Conservation (phyloP, 1,139 yeast species). For the Sugiyamaella japonica region DNA sequence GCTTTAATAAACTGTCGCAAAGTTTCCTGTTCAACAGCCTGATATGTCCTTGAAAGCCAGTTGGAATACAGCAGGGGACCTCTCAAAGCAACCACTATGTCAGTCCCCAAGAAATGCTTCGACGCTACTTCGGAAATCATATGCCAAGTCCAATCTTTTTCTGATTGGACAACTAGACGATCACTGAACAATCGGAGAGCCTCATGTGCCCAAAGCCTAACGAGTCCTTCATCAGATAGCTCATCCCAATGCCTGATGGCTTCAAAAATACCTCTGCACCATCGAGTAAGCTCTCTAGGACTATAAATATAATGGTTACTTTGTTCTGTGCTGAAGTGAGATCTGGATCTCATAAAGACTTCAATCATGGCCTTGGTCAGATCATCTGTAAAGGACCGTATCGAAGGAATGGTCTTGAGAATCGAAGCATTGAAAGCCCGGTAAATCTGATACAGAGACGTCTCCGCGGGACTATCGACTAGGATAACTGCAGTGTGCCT, state of each 20-base stretch:
- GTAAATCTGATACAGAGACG: slow-evolving; percentile 69
- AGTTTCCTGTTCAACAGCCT: slow-evolving; percentile 53
- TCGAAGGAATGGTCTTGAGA: slow-evolving; percentile 61
- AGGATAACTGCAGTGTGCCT: slow-evolving; percentile 66
- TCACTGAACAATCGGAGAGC: slow-evolving; percentile 77
- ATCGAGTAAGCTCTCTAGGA: slow-evolving; percentile 89
- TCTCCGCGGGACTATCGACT: slow-evolving; percentile 78
- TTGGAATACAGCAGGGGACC: slow-evolving; percentile 65
- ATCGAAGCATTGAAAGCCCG: slow-evolving; percentile 56
- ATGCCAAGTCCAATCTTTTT: slow-evolving; percentile 53
- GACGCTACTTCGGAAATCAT: slow-evolving; percentile 46
- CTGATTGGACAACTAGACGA: slow-evolving; percentile 54
- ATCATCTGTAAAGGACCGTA: slow-evolving; percentile 54
- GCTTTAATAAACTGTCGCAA: slow-evolving; percentile 59
- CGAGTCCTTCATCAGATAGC: slow-evolving; percentile 46
- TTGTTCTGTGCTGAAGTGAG: slow-evolving; percentile 44
- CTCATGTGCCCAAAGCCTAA: slow-evolving; percentile 81
- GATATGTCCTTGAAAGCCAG: slow-evolving; percentile 70
- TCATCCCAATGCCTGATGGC: slow-evolving; percentile 49
- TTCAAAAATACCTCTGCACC: slow-evolving; percentile 76
- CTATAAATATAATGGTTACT: slow-evolving; percentile 69
- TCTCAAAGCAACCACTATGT: slow-evolving; percentile 42
- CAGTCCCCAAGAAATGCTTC: slow-evolving; percentile 51
- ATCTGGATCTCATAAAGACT: slow-evolving; percentile 53
- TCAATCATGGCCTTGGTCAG: slow-evolving; percentile 69